These are phyloP conservation scores for Schizochytrium sp. DNA, from an alignment of 108 stramenopile genomes.

Conservation along the genomic window DNA sequence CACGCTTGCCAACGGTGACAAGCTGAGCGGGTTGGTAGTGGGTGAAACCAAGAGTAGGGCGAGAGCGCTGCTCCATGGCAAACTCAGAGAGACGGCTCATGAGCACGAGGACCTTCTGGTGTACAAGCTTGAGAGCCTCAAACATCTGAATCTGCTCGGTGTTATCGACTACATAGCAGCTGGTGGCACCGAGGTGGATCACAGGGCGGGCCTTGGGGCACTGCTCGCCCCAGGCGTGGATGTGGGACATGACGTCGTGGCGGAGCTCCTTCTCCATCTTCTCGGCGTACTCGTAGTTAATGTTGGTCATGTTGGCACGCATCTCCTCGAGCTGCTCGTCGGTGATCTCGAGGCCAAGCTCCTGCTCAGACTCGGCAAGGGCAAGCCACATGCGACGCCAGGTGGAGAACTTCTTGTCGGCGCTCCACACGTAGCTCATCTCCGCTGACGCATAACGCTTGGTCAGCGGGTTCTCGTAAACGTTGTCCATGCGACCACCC, in stretches of 20 bases:
- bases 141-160: slow-evolving; percentile 92
- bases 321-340: slow-evolving; percentile 77
- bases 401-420: slow-evolving; percentile 97
- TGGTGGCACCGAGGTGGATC: slow-evolving; percentile 97
- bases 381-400: slow-evolving; percentile 98
- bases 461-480: slow-evolving; percentile 55
- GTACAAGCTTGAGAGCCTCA: slow-evolving; percentile 85
- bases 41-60: slow-evolving; percentile 96
- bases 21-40: slow-evolving; percentile 98
- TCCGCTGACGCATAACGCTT: slow-evolving; percentile 93
- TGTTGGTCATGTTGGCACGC: slow-evolving; percentile 81
- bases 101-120: slow-evolving; percentile 89
- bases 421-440: slow-evolving; percentile 96
- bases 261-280: slow-evolving; percentile 94
- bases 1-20: slow-evolving; percentile 96
- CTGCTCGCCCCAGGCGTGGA: slow-evolving; percentile 85
- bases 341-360: slow-evolving; percentile 91
- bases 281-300: slow-evolving; percentile 92
- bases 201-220: slow-evolving; percentile 93
- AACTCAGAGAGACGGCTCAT: slow-evolving; percentile 83
- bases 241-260: slow-evolving; percentile 99
- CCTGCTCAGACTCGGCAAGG: slow-evolving; percentile 95
- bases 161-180: slow-evolving; percentile 96
- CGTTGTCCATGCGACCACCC: slow-evolving; percentile 51
- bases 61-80: slow-evolving; percentile 83